These are phyloP conservation scores for Backusella parvicylindrica DNA, from an alignment of 192 early-diverging fungal genomes.

Conservation along the genomic window DNA sequence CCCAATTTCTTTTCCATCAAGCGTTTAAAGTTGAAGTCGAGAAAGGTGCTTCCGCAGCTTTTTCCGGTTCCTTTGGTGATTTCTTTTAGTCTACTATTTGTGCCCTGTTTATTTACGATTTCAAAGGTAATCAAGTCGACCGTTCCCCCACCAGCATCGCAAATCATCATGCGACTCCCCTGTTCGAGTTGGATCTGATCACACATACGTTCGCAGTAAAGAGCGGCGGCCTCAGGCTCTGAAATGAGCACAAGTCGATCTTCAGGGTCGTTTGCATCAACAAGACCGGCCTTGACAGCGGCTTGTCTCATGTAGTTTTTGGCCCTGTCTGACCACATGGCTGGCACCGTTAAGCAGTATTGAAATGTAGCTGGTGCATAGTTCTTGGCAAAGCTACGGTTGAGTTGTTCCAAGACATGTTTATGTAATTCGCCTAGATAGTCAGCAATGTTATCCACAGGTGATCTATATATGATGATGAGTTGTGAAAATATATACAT, in stretches of 20 bases:
- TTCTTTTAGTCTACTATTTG: conserved; percentile 34
- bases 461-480: no score
- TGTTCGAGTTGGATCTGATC: conserved; percentile 34
- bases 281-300: conserved; percentile 40
- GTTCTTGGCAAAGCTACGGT: conserved; percentile 35
- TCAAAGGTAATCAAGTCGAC: conserved; percentile 53
- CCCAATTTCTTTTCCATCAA: conserved; percentile 39
- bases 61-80: conserved; percentile 44
- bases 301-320: conserved; percentile 48
- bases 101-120: conserved; percentile 12
- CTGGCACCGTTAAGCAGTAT: conserved; percentile 49
- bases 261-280: conserved; percentile 35
- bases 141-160: conserved; percentile 51
- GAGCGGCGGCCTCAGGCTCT: conserved; percentile 45
- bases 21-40: conserved; percentile 39
- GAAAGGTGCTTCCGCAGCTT: conserved; percentile 42
- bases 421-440: conserved; percentile 46
- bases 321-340: conserved; percentile 49
- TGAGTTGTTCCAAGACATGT: conserved; percentile 35
- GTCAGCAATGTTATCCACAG: conserved; percentile 42
- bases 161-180: conserved; percentile 45
- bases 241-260: conserved; percentile 39
- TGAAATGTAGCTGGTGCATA: conserved; percentile 30
- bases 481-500: no score
- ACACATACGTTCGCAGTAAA: conserved; percentile 48